A percentile compares a stretch with the other conserved stretches of the same genome.
phyloP scores from a whole-genome alignment of 495 filamentous ascomycete species.

The Lophiostoma macrostomum region DNA sequence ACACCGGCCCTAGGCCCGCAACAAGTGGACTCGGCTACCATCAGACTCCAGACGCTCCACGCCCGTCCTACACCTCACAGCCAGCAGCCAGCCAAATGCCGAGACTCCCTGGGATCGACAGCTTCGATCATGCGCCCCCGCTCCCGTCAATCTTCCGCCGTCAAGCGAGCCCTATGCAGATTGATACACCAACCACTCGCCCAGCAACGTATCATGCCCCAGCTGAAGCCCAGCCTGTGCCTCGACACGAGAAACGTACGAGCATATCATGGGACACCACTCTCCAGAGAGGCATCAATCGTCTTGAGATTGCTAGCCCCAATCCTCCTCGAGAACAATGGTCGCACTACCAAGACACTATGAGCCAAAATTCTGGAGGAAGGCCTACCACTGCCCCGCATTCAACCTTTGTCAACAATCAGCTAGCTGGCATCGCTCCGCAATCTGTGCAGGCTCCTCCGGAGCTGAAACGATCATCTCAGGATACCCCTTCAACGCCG shows the following conservation, averaged over 20 bases:
- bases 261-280: constrained; percentile 63
- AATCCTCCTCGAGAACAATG: constrained; percentile 57
- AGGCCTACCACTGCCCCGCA: constrained; percentile 33
- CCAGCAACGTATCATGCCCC: constrained; percentile 32
- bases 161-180: constrained; percentile 43
- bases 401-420: constrained; percentile 15
- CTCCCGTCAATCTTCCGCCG: constrained; percentile 59
- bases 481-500: constrained; percentile 49
- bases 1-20: constrained; percentile 54
- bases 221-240: background rate
- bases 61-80: constrained; percentile 50
- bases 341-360: constrained; percentile 50
- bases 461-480: constrained; percentile 19
- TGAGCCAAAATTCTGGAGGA: constrained; percentile 36
- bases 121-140: constrained; percentile 70
- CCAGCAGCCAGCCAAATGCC: constrained; percentile 52
- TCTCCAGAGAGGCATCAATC: constrained; percentile 68
- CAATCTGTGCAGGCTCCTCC: constrained; percentile 24
- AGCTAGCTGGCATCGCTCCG: constrained; percentile 2
- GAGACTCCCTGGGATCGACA: constrained; percentile 83
- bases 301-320: constrained; percentile 64
- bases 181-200: constrained; percentile 34
- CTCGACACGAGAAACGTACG: constrained; percentile 34
- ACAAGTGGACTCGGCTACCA: constrained; percentile 59
- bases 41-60: constrained; percentile 59